A percentile compares a stretch with the other conserved stretches of the same genome.
Conservation (phyloP, 768 basidiomycete species). For the Boletus subcaerulescens region DNA sequence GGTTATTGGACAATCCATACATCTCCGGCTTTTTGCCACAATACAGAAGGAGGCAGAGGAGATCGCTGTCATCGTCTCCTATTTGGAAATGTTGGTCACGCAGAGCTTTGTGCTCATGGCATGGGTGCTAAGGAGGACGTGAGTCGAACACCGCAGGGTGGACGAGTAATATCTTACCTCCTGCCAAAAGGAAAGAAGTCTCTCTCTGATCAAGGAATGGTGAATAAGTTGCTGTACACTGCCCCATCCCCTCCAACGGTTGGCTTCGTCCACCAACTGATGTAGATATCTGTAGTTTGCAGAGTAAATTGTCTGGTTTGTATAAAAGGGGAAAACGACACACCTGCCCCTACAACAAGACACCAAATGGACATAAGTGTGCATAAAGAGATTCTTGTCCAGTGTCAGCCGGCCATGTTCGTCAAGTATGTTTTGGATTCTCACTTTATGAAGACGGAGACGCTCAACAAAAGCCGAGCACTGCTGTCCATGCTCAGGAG, state of each 20-base stretch:
- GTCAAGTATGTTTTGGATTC: neutral
- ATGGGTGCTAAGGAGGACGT: conserved; percentile 9
- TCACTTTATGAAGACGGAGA: conserved; percentile 23
- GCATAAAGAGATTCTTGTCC: conserved; percentile 23
- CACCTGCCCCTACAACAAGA: conserved; percentile 14
- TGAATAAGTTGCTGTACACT: conserved; percentile 16
- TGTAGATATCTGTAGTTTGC: conserved; percentile 5
- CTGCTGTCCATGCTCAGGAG: neutral
- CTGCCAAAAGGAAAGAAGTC: conserved; percentile 6
- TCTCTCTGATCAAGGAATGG: conserved; percentile 15
- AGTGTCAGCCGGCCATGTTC: conserved; percentile 2
- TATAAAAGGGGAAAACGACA: neutral
- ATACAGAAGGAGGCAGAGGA: conserved; percentile 19
- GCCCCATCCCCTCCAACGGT: conserved; percentile 13
- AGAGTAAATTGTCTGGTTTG: neutral
- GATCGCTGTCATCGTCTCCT: conserved; percentile 12
- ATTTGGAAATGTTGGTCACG: neutral
- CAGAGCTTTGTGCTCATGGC: conserved; percentile 11
- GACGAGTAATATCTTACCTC: conserved; percentile 6
- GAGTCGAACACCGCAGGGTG: neutral
- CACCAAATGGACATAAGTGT: conserved; percentile 24
- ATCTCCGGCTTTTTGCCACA: conserved; percentile 18
- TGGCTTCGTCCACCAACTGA: conserved; percentile 3
- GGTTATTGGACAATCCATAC: conserved; percentile 3
- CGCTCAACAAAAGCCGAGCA: conserved; percentile 7